Evolutionary conservation across 345 rosid species (phyloP).

Genomic region (Mallotus nudiflorus): DNA sequence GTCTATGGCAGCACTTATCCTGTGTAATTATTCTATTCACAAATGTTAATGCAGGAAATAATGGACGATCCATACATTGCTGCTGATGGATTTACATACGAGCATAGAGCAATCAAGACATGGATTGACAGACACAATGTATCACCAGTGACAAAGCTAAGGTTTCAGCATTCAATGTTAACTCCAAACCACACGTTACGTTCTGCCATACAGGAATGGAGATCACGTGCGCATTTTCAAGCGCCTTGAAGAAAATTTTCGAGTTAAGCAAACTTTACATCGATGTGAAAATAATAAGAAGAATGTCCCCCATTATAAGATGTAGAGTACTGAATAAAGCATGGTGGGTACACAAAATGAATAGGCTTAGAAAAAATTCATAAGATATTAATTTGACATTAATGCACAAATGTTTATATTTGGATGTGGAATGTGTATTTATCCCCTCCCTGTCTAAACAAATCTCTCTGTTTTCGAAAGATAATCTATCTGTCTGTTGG

Average conservation of each 20-base stretch:
- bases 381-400: neutral
- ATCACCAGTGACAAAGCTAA: slow-evolving; percentile 73
- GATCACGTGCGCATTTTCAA: slow-evolving; percentile 41
- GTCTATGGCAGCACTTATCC: neutral
- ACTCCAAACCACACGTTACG: slow-evolving; percentile 65
- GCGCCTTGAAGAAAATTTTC: slow-evolving; percentile 4
- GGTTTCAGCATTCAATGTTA: slow-evolving; percentile 45
- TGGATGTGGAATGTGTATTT: too few species aligned
- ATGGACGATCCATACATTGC: slow-evolving; percentile 91
- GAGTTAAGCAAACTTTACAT: too few species aligned
- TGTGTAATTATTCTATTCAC: neutral
- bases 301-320: neutral
- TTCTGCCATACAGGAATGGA: slow-evolving; percentile 80
- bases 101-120: slow-evolving; percentile 63
- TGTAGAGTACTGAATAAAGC: neutral
- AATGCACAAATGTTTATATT: neutral
- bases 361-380: neutral
- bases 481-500: too few species aligned
- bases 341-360: neutral
- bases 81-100: slow-evolving; percentile 86
- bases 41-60: slow-evolving; percentile 52
- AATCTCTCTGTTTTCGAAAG: too few species aligned
- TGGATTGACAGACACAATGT: slow-evolving; percentile 68
- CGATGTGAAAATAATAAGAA: too few species aligned
- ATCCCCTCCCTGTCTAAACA: too few species aligned